A percentile compares a stretch with the other conserved stretches of the same genome.
phyloP scores from a whole-genome alignment of 352 stramenopile species.

The Pythium pyrilobum region DNA sequence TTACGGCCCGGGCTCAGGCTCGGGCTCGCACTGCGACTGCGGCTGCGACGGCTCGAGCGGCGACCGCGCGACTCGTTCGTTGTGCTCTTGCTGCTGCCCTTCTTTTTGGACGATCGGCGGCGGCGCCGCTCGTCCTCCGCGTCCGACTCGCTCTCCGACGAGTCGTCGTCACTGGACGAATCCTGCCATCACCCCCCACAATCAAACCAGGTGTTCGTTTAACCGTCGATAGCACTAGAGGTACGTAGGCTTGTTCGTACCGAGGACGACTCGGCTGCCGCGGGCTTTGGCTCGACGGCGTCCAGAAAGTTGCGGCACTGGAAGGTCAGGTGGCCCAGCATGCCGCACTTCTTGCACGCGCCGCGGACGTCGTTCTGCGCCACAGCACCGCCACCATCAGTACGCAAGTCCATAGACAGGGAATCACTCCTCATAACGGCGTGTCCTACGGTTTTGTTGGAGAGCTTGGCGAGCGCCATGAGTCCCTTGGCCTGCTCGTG shows the following conservation, averaged over 20 bases:
- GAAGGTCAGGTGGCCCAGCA: constrained; percentile 90
- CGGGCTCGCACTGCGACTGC: neutral
- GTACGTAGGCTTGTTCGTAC: no score
- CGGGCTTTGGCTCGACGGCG: constrained; percentile 27
- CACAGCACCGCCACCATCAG: neutral
- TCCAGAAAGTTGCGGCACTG: constrained; percentile 80
- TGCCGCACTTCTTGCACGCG: constrained; percentile 88
- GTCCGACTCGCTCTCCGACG: constrained; percentile 8
- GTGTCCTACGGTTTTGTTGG: constrained; percentile 84
- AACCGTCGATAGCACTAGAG: no score
- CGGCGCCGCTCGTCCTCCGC: constrained; percentile 1
- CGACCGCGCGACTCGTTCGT: neutral
- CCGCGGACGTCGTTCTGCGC: constrained; percentile 64
- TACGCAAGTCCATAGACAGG: no score
- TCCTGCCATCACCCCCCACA: neutral
- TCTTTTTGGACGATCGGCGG: constrained; percentile 9
- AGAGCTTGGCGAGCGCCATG: constrained; percentile 93
- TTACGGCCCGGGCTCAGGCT: constrained; percentile 2
- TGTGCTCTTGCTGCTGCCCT: constrained; percentile 3
- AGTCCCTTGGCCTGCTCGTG: constrained; percentile 90
- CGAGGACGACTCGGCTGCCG: constrained; percentile 6
- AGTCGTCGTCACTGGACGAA: constrained; percentile 19
- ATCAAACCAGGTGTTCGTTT: neutral
- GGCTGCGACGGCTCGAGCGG: constrained; percentile 3
- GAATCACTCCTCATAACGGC: no score